Evolutionary conservation across 1,284 basidiomycete species (phyloP).

Genomic region (Volvariella volvacea): DNA sequence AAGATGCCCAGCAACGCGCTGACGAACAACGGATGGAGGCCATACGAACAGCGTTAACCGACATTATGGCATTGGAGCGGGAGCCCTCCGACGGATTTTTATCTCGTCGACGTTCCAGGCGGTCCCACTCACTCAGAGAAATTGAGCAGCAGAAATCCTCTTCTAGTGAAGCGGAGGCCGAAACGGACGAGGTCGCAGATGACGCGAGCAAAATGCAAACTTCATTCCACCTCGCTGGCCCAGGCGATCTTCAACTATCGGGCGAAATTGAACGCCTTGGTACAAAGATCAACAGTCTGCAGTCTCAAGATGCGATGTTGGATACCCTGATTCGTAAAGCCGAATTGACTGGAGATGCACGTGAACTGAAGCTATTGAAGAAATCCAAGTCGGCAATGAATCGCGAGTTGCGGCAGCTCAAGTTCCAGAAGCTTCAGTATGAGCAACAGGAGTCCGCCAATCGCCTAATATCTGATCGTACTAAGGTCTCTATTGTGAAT

Average conservation of each 20-base stretch:
- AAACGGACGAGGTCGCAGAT: constrained; percentile 38
- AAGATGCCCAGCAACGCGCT: constrained; percentile 53
- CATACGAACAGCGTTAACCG: constrained; percentile 88
- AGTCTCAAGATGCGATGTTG: constrained; percentile 78
- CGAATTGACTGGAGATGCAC: constrained; percentile 84
- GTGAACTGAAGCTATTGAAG: constrained; percentile 77
- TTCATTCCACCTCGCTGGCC: constrained; percentile 67
- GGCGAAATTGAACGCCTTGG: constrained; percentile 75
- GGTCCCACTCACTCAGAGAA: neutral
- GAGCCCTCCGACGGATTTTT: constrained; percentile 15
- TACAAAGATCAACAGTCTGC: constrained; percentile 69
- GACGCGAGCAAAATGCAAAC: constrained; percentile 36
- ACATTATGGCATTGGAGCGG: constrained; percentile 85
- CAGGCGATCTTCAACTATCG: constrained; percentile 82
- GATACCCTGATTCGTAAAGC: constrained; percentile 88
- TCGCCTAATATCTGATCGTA: constrained; percentile 73
- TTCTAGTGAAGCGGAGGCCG: constrained; percentile 21
- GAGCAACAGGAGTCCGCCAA: constrained; percentile 88
- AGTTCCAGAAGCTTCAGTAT: constrained; percentile 87
- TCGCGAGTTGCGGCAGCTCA: constrained; percentile 77
- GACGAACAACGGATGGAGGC: constrained; percentile 86
- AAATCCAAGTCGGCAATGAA: constrained; percentile 78
- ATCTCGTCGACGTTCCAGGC: too few species aligned
- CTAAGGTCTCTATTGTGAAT: constrained; percentile 71
- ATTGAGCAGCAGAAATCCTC: constrained; percentile 3